Base-by-base conservation (phyloP, 1,284 basidiomycete species). In the Marasmius tenuissimus region DNA sequence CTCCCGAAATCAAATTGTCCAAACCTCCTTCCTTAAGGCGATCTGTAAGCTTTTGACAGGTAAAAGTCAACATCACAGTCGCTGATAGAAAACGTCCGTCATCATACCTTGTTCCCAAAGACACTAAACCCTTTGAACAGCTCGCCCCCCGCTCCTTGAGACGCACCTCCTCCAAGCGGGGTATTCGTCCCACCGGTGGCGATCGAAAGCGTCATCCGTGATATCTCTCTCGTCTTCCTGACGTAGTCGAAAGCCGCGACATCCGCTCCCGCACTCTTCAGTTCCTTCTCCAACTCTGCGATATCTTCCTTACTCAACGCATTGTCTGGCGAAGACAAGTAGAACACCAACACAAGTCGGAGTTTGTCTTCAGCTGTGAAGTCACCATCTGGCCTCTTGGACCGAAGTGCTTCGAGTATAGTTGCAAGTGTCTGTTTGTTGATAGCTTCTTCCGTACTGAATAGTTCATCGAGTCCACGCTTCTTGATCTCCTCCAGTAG, bases 401-500 rank as follows among this genome's bases (percentile, higher is more conserved):
- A 79, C 62, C 93, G 85, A 63, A 98, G 81, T 27, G 86, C 89
- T 68, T 97, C 93, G 45, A 98, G 84, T 59, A 99, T 88, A 10
- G 87, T 84, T 64, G 88, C 83, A 60, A 92, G 89, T 5, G 87
- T 92, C 85, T 92, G 93, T 72, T 94, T 94, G 35, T 83, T 81
- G 61, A 94, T 94, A 5, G 87, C 86, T 75, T 99, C 97, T 78
- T 99, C 97, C 27, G 91, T 89, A 74, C 97, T 96, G 81, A 98
- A 99, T 16, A 99, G 82, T 68, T 97, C 97, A 74, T 99, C 97
- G 27, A 99, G 81, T 6, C 94, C 95, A 52, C 97, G 87, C 66
- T 90, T 88, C 79, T 98, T 98, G 81, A 99, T 98, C 20, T 98
- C 91, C 73, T 97, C 96, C 35, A 99, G 79, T 14, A 99, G 79